Conservation (phyloP, 345 rosid species). For the Mangifera indica region DNA sequence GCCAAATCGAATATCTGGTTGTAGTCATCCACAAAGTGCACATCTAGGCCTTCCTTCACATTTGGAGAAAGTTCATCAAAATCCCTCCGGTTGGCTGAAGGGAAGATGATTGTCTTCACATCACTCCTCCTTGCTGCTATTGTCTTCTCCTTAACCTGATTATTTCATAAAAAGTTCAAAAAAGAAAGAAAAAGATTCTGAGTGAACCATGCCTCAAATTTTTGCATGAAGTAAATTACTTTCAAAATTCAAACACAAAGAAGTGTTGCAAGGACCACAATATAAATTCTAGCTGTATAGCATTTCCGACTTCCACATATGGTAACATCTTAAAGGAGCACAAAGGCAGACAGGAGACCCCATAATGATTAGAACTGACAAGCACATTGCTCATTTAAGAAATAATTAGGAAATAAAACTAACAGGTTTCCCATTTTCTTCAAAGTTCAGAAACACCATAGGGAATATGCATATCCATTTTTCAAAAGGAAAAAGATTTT, state of each 20-base stretch:
- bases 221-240: not conserved
- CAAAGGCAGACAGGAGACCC: too few species aligned
- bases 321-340: not conserved
- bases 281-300: too few species aligned
- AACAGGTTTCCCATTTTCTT: too few species aligned
- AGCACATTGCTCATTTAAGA: not conserved
- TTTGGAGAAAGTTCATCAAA: slow-evolving; percentile 84
- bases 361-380: too few species aligned
- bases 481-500: not conserved
- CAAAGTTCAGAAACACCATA: too few species aligned
- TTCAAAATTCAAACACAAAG: not conserved
- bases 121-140: slow-evolving; percentile 90
- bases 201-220: not conserved
- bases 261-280: too few species aligned
- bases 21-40: slow-evolving; percentile 83
- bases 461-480: too few species aligned
- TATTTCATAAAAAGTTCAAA: not conserved
- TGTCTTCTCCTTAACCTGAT: slow-evolving; percentile 94
- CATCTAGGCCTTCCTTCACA: slow-evolving; percentile 91
- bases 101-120: slow-evolving; percentile 82
- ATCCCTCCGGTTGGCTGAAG: slow-evolving; percentile 87
- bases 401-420: not conserved
- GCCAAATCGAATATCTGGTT: slow-evolving; percentile 66
- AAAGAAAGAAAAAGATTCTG: too few species aligned
- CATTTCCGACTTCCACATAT: not conserved